Evolutionary conservation across 176 grass and related monocot genomes (phyloP).

Genomic region (Saccharum spontaneum): DNA sequence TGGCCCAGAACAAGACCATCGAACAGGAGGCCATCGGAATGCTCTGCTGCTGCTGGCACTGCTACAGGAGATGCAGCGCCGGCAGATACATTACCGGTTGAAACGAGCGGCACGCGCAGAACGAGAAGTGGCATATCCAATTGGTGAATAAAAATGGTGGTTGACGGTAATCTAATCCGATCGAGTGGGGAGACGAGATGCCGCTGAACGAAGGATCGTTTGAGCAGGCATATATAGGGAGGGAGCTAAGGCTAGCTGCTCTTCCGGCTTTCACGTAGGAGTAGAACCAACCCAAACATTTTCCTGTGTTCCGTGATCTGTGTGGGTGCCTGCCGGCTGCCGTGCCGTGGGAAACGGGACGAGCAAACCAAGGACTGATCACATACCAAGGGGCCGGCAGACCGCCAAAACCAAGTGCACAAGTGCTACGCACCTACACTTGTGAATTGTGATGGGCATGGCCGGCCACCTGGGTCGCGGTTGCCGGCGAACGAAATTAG

Average conservation of each 20-base stretch:
- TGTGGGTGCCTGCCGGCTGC: neutral
- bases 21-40: slow-evolving; percentile 11
- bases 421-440: neutral
- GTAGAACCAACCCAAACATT: neutral
- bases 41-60: neutral
- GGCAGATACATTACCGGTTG: neutral
- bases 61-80: neutral
- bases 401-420: neutral
- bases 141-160: neutral
- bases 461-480: neutral
- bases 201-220: neutral
- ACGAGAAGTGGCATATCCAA: slow-evolving; percentile 18
- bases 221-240: neutral
- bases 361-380: neutral
- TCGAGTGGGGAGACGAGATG: neutral
- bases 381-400: slow-evolving; percentile 9
- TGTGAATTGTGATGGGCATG: neutral
- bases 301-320: neutral
- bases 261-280: neutral
- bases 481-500: neutral
- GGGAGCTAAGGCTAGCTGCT: neutral
- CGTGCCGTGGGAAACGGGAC: slow-evolving; percentile 9
- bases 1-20: slow-evolving; percentile 28
- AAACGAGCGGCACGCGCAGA: neutral
- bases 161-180: neutral